Base-by-base conservation (phyloP, 306 rosid genomes). In the Mucuna pruriens region DNA sequence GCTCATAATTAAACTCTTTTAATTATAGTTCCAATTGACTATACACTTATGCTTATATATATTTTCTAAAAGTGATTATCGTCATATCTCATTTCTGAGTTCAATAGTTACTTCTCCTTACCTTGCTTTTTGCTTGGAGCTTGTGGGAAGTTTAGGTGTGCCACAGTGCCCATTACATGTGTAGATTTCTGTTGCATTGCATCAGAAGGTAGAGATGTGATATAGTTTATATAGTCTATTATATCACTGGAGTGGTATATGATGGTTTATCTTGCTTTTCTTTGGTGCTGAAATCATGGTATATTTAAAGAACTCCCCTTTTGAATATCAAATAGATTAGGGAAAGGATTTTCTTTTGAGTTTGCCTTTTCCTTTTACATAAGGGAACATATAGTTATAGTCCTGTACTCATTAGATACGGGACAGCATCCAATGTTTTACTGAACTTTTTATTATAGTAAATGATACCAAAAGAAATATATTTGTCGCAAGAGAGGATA, bases 351-450 rank as follows among this genome's bases (percentile, higher is more conserved):
- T 29, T 29, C 31, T 29, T 29, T 29, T 29, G 31, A 29, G 31
- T 29, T 29, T 29, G 6, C 4, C 40, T 10, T 66, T 33, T 82
- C 42, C 12, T 65, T 44, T 52, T 52, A 51, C 6, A 25, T 40
- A 26, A 58, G 40, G 60, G 17, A 45, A 55, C 31, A 54, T 57
- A 44, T 69, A 62, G 19, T 55, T 61, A 5, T 29, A 29, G 62
- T 19, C 52, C 9, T 13, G 23, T 81, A 66, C 79, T 83, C 69
- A 38, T 61, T 38, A 7, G 71, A 71, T 31, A 67, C 4, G 17
- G 20, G 45, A 22, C 23, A 22, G 15, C 68, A 63, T 20, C 29
- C 23, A 51, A 23, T 60, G 62, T 62, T 74, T 62, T 48, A 70
- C 19, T 71, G 46, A 34, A 49, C 17, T 19, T 70, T 77, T 42